Conservation (phyloP, 2,329 filamentous ascomycete genomes). For the Colletotrichum australisinense region DNA sequence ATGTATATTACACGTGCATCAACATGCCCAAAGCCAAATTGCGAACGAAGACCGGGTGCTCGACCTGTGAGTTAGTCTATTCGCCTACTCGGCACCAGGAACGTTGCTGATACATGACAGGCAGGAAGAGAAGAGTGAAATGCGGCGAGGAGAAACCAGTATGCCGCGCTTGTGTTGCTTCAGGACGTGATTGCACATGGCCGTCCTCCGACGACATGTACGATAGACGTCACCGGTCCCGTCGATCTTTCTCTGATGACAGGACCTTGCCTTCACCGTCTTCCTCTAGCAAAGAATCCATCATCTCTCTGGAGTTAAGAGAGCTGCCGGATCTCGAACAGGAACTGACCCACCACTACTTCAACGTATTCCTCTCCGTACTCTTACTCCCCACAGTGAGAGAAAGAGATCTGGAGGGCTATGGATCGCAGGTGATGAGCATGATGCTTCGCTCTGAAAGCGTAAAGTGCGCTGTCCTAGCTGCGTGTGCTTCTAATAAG, state of each 20-base stretch:
- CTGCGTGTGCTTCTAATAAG: not conserved
- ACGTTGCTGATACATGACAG: not conserved
- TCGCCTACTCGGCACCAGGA: not conserved
- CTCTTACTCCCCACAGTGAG: not conserved
- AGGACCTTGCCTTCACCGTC: not conserved
- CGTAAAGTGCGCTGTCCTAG: not conserved
- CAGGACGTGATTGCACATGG: not conserved
- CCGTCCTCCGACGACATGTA: not conserved
- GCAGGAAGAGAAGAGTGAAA: not conserved
- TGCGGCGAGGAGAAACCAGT: not conserved
- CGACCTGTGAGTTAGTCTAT: not conserved
- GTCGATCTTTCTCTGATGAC: not conserved
- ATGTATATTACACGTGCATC: not conserved
- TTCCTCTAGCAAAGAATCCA: not conserved
- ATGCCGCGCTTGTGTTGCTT: not conserved
- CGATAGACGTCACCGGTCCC: not conserved
- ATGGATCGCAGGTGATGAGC: not conserved
- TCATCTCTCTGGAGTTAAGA: not conserved
- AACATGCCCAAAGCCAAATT: not conserved
- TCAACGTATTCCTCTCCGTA: not conserved
- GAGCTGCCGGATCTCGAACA: not conserved
- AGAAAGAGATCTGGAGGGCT: not conserved
- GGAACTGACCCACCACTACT: not conserved
- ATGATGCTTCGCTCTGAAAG: not conserved
- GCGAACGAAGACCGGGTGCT: not conserved